A percentile compares a stretch with the other conserved stretches of the same genome.
Evolutionary conservation across 495 filamentous ascomycete species (phyloP).

Genomic region (Penicillium daleae): DNA sequence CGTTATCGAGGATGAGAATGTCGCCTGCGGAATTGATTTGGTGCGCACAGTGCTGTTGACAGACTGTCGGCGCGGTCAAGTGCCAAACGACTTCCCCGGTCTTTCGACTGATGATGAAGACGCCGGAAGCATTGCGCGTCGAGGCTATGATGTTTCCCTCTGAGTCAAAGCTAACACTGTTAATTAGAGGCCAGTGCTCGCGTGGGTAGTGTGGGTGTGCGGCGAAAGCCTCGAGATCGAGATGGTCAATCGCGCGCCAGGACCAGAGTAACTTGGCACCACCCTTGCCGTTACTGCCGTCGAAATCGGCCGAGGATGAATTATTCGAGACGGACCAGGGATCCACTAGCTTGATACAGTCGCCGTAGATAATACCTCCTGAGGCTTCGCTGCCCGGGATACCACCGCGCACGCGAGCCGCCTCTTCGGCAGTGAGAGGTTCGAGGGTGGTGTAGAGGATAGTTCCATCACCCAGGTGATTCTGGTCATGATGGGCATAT

Average conservation of each 20-base stretch:
- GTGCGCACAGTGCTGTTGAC: constrained; percentile 50
- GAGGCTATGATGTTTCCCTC: constrained; percentile 50
- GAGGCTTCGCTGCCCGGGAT: constrained; percentile 45
- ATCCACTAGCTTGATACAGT: constrained; percentile 51
- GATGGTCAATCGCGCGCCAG: constrained; percentile 48
- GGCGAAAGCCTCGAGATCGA: constrained; percentile 37
- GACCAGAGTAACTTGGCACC: constrained; percentile 44
- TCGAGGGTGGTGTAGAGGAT: constrained; percentile 50
- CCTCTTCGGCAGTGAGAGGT: constrained; percentile 39
- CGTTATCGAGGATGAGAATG: constrained; percentile 54
- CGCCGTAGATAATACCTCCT: constrained; percentile 43
- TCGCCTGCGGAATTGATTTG: constrained; percentile 41
- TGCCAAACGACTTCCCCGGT: constrained; percentile 48
- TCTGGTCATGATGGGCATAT: constrained; percentile 50
- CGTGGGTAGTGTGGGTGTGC: constrained; percentile 47
- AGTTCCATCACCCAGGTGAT: constrained; percentile 48
- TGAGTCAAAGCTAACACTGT: constrained; percentile 39
- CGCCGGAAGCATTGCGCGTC: constrained; percentile 43
- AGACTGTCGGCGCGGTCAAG: constrained; percentile 41
- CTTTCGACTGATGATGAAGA: constrained; percentile 44
- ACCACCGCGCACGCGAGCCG: constrained; percentile 40
- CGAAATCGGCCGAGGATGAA: constrained; percentile 34
- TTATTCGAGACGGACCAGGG: constrained; percentile 21
- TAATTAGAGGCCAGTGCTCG: constrained; percentile 52
- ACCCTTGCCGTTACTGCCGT: constrained; percentile 24